A percentile compares a stretch with the other conserved stretches of the same genome.
phyloP scores from a whole-genome alignment of 352 stramenopile genomes.

The Phytopythium montanum region DNA sequence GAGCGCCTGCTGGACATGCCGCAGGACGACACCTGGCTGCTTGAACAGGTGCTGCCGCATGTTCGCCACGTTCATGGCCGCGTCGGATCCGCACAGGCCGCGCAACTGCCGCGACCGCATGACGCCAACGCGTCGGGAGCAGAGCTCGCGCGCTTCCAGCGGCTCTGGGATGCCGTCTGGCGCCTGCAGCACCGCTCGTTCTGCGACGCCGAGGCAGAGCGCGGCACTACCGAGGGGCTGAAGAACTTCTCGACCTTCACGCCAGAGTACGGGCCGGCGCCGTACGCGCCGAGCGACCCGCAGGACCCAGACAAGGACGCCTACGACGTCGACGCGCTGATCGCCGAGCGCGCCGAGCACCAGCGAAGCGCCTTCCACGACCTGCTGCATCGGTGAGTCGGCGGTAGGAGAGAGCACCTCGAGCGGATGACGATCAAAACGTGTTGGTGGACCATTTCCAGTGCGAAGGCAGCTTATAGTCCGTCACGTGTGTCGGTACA shows the following conservation, averaged over 20 bases:
- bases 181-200: constrained; percentile 20
- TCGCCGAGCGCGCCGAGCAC: constrained; percentile 25
- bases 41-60: constrained; percentile 46
- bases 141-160: constrained; percentile 48
- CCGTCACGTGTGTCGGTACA: background rate
- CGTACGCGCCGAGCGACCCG: constrained; percentile 43
- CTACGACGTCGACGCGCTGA: constrained; percentile 53
- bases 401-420: too few relatives aligned
- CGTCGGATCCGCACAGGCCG: constrained; percentile 42
- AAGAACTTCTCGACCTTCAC: constrained; percentile 51
- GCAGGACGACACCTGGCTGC: constrained; percentile 40
- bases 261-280: constrained; percentile 65
- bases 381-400: background rate
- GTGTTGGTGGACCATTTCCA: too few relatives aligned
- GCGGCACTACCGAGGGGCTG: constrained; percentile 4
- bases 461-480: background rate
- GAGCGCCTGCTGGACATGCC: constrained; percentile 51
- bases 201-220: constrained; percentile 8
- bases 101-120: constrained; percentile 42
- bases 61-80: constrained; percentile 64
- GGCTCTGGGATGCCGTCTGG: constrained; percentile 51
- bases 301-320: constrained; percentile 24
- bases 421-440: too few relatives aligned
- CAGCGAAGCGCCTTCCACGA: constrained; percentile 33
- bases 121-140: constrained; percentile 18